Percentiles rank a stretch among this genome's conserved stretches.
Conservation (phyloP, 371 early-diverging fungal genomes). For the Syncephalastrum monosporum region DNA sequence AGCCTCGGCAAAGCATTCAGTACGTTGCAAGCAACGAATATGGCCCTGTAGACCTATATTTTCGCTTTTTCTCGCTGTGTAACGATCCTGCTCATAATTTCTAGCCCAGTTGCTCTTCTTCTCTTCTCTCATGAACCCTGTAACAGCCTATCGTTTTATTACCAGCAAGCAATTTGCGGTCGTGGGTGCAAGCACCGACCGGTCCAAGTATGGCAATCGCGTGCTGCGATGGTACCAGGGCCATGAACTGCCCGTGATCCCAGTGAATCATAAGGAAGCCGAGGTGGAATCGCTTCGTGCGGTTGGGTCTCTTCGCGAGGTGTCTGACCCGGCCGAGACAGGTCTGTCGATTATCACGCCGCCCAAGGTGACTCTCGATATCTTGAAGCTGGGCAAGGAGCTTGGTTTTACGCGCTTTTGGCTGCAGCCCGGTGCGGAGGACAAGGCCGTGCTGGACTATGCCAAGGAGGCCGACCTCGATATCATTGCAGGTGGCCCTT, state of each 20-base stretch:
- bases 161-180: constrained; percentile 56
- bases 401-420: constrained; percentile 70
- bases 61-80: no score
- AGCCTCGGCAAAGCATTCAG: no score
- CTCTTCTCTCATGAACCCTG: constrained; percentile 10
- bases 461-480: constrained; percentile 54
- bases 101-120: no score
- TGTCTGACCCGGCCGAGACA: constrained; percentile 39
- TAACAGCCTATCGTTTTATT: constrained; percentile 28
- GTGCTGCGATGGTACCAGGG: constrained; percentile 69
- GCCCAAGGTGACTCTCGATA: constrained; percentile 64
- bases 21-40: no score
- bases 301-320: constrained; percentile 39
- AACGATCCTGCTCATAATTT: no score
- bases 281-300: constrained; percentile 51
- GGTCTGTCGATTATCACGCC: constrained; percentile 81
- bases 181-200: constrained; percentile 73
- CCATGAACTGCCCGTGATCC: constrained; percentile 38
- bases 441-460: constrained; percentile 46
- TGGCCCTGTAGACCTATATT: no score
- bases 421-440: constrained; percentile 85
- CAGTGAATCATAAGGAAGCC: constrained; percentile 52
- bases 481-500: constrained; percentile 71
- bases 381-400: constrained; percentile 60
- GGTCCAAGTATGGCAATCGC: constrained; percentile 77